phyloP scores from a whole-genome alignment of 305 asterid species.

The Plantago lanceolata region DNA sequence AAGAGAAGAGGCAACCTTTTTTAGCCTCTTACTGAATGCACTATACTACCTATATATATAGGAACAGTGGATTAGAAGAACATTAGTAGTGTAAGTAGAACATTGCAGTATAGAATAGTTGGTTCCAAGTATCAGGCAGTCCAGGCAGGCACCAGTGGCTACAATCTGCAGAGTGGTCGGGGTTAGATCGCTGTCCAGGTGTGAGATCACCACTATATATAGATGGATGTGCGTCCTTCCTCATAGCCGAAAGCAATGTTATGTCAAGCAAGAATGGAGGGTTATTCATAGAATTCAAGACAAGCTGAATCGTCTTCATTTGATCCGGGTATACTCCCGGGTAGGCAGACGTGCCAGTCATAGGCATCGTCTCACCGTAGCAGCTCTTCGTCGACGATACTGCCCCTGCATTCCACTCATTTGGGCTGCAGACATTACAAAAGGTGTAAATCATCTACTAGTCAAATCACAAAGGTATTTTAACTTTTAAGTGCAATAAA shows the following conservation, averaged over 20 bases:
- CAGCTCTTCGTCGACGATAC: conserved; percentile 56
- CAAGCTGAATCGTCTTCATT: conserved; percentile 53
- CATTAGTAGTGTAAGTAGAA: conserved; percentile 42
- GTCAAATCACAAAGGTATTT: neutral
- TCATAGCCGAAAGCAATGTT: conserved; percentile 70
- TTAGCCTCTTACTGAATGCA: conserved; percentile 23
- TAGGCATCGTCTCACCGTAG: conserved; percentile 73
- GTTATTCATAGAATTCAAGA: conserved; percentile 51
- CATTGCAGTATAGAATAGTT: conserved; percentile 64
- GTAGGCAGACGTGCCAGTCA: conserved; percentile 36
- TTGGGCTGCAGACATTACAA: conserved; percentile 48
- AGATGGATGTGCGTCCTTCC: conserved; percentile 96
- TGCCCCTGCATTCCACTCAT: conserved; percentile 68
- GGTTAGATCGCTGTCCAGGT: conserved; percentile 70
- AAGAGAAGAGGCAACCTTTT: conserved; percentile 23
- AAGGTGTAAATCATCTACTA: neutral
- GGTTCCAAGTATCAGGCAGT: conserved; percentile 98
- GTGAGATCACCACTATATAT: conserved; percentile 82
- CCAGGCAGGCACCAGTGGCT: conserved; percentile 99
- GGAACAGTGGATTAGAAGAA: conserved; percentile 10
- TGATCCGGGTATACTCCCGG: conserved; percentile 55
- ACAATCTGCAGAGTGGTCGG: conserved; percentile 85
- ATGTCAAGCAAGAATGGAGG: conserved; percentile 82
- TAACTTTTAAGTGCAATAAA: conserved; percentile 11
- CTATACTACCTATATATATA: conserved; percentile 13